Percentiles rank a stretch among this genome's conserved stretches.
These are phyloP conservation scores for Penicillium sclerotiorum DNA, from an alignment of 2,329 filamentous ascomycete genomes.

Conservation along the genomic window DNA sequence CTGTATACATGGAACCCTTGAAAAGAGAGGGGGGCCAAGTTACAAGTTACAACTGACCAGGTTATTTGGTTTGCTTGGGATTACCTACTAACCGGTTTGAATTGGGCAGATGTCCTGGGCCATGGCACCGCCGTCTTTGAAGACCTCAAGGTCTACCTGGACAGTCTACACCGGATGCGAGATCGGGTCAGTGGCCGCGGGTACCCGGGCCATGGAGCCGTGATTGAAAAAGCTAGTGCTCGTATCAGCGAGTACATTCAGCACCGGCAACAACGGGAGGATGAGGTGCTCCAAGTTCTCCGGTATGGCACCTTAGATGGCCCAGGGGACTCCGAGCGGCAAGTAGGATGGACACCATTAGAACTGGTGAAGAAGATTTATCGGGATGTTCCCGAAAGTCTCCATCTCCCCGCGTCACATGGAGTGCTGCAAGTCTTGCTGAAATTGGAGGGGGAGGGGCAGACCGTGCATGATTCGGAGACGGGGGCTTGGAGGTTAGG, in stretches of 20 bases:
- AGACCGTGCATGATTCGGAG: constrained; percentile 49
- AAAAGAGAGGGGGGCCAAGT: too few species aligned
- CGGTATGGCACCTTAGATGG: constrained; percentile 44
- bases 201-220: constrained; percentile 85
- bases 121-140: constrained; percentile 87
- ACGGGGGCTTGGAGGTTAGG: constrained; percentile 35
- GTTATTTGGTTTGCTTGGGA: background rate
- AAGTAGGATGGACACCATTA: constrained; percentile 66
- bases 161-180: constrained; percentile 70
- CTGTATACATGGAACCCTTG: too few species aligned
- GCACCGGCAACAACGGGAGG: constrained; percentile 78
- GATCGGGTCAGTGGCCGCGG: constrained; percentile 62
- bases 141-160: constrained; percentile 69
- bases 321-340: too few species aligned
- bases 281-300: constrained; percentile 71
- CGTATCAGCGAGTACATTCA: constrained; percentile 81
- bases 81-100: background rate
- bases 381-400: constrained; percentile 70
- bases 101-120: constrained; percentile 67
- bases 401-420: constrained; percentile 74
- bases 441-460: constrained; percentile 77
- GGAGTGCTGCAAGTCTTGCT: constrained; percentile 77
- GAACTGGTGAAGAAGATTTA: constrained; percentile 91
- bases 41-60: too few species aligned
- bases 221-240: constrained; percentile 70